Evolutionary conservation across 108 stramenopile genomes (phyloP).

Genomic region (Skeletonema costatum): DNA sequence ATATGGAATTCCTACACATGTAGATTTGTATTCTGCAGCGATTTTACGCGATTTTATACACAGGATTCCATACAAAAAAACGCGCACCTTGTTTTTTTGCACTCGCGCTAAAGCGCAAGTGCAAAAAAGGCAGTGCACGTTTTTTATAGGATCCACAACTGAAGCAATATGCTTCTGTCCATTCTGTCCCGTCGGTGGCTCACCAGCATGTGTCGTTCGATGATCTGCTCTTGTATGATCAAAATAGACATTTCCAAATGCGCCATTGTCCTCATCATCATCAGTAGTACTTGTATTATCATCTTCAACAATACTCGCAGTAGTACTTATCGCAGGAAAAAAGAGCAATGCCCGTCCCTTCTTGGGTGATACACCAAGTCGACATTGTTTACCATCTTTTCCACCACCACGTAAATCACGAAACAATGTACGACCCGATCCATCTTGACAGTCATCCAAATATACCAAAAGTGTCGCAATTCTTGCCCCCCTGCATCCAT

Average conservation of each 20-base stretch:
- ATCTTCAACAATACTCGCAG: too few species aligned
- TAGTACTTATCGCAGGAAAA: constrained; percentile 8
- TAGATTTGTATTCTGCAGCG: too few species aligned
- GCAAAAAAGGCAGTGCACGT: too few species aligned
- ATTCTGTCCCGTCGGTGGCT: constrained; percentile 12
- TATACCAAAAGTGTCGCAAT: constrained; percentile 25
- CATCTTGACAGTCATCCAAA: constrained; percentile 21
- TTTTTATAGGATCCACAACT: constrained; percentile 35
- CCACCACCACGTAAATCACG: constrained; percentile 16
- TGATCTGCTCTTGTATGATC: constrained; percentile 27
- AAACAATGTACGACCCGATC: constrained; percentile 30
- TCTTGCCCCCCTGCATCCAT: constrained; percentile 25
- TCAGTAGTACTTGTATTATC: too few species aligned
- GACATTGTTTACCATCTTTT: neutral
- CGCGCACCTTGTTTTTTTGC: too few species aligned
- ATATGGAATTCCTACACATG: too few species aligned
- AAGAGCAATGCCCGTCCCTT: constrained; percentile 32
- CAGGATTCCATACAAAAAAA: too few species aligned
- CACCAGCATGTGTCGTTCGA: constrained; percentile 26
- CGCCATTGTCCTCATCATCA: neutral
- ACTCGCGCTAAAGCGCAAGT: too few species aligned
- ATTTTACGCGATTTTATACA: too few species aligned
- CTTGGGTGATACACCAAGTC: constrained; percentile 18
- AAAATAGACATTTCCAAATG: constrained; percentile 25
- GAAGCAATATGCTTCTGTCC: constrained; percentile 25